Evolutionary conservation across 768 basidiomycete genomes (phyloP).

Genomic region (Rhodotorula kratochvilovae): DNA sequence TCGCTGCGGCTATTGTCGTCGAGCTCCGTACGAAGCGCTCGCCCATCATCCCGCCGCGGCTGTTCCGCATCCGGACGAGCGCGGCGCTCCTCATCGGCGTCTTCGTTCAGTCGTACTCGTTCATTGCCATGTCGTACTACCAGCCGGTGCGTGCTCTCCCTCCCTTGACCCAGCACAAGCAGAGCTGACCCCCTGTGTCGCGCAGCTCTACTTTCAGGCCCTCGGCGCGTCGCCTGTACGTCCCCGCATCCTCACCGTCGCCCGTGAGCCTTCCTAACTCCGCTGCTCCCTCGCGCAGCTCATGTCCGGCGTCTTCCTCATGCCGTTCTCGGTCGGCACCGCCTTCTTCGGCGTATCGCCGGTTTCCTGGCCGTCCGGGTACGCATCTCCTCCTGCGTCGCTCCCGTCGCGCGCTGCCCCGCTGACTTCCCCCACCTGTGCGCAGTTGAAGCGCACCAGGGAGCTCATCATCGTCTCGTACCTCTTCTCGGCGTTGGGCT

Average conservation of each 20-base stretch:
- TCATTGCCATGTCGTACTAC: conserved; percentile 37
- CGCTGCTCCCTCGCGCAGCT: neutral
- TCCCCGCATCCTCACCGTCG: too few species aligned
- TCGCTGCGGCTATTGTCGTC: conserved; percentile 41
- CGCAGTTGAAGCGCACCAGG: conserved; percentile 4
- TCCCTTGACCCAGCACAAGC: too few species aligned
- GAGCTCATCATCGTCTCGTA: conserved; percentile 19
- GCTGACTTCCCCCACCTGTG: too few species aligned
- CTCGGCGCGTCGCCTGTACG: conserved; percentile 23
- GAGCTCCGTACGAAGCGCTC: conserved; percentile 46
- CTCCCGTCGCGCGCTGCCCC: too few species aligned
- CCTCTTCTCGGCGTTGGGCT: conserved; percentile 10
- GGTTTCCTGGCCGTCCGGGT: conserved; percentile 37
- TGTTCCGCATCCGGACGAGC: conserved; percentile 43
- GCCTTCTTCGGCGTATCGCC: conserved; percentile 28
- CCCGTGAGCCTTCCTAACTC: too few species aligned
- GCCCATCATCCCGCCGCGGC: conserved; percentile 48
- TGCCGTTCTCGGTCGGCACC: conserved; percentile 42
- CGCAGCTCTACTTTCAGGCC: conserved; percentile 33
- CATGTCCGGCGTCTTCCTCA: conserved; percentile 36
- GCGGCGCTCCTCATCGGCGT: conserved; percentile 33
- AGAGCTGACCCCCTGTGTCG: neutral
- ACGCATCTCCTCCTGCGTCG: neutral
- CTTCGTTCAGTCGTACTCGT: conserved; percentile 36
- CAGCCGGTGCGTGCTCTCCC: neutral